Percentiles rank a stretch among this genome's conserved stretches.
phyloP scores from a whole-genome alignment of 176 grass and related monocot genomes.

The Aegilops bicornis region DNA sequence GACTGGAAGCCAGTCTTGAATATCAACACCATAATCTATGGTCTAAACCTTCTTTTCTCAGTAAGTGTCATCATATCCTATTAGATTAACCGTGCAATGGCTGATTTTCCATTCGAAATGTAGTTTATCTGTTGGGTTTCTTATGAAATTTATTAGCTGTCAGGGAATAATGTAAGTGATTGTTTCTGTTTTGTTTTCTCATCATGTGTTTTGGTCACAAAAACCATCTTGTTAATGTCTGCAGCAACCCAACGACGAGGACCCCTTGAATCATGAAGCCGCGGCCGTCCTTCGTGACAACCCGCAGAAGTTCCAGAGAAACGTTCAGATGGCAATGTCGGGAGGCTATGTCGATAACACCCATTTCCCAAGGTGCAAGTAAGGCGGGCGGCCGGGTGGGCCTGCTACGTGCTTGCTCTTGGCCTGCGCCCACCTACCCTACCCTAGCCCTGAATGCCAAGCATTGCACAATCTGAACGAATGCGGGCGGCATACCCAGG shows the following conservation, averaged over 20 bases:
- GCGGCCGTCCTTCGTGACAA: conserved; percentile 62
- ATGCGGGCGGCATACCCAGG: too few species aligned
- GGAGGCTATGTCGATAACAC: conserved; percentile 63
- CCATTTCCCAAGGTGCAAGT: conserved; percentile 65
- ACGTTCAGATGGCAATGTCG: conserved; percentile 67
- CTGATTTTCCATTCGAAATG: neutral
- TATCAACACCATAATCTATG: conserved; percentile 67
- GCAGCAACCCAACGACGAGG: conserved; percentile 87
- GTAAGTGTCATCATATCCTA: conserved; percentile 17
- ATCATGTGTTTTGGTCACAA: neutral
- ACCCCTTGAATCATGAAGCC: conserved; percentile 75
- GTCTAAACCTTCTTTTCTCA: conserved; percentile 66
- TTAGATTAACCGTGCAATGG: neutral
- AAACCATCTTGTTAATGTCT: neutral
- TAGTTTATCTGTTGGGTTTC: too few species aligned
- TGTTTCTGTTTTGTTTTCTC: neutral
- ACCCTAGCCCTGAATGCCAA: too few species aligned
- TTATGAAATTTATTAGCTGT: too few species aligned
- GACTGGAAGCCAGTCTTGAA: conserved; percentile 75
- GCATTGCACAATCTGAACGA: too few species aligned
- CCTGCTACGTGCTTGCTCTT: too few species aligned
- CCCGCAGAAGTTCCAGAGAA: conserved; percentile 71
- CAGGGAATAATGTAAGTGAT: too few species aligned
- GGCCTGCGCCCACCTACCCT: too few species aligned
- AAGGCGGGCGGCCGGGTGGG: neutral